Evolutionary conservation across 2,329 filamentous ascomycete genomes (phyloP), one percentile per base, ranked within the genome.

Genomic region (Fusarium bulbicola): DNA sequence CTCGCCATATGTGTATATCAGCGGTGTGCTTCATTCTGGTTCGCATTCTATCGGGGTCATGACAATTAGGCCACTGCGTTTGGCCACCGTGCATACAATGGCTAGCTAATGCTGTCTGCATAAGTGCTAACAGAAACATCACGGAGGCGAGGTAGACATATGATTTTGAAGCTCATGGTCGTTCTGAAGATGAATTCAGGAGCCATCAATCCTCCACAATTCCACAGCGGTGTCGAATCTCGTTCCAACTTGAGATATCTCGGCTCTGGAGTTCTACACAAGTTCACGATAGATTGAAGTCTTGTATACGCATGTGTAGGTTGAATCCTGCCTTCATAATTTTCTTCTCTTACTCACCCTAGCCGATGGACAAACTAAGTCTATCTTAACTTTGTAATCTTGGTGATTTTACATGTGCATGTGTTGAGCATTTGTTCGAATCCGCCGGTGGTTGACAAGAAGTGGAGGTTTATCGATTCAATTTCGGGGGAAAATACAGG

Each of bases 281-380:
- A 28, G 43, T 28, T 28, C 8, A 21, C 20, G 8, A 13, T 9
- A 20, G 24, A 10, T 8, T 46, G 43, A 20, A 10, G 24, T 28
- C 18, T 9, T 46, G 18, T 20, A 46, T 8, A 24, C 13, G 12
- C 18, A 46, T 13, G 9, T 26, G 16, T 18, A 13, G 42, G 16
- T 45, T 24, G 7, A 26, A 26, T 45, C 8, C 16, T 45, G 6
- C 24, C 5, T 45, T 26, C 0, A 14, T 14, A 7, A 12, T 9
- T 1, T 14, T 13, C 16, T 14, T 14, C 5, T 20, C 24, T 26
- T 7, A 10, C 5, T 20, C 16, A 0, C 16, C 7, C 16, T 28
- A 21, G 26, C 20, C 26, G 4, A 16, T 21, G 2, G 13, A 47
- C 4, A 21, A 30, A n/a, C 4, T 47, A 5, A 12, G 3, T 12